Evolutionary conservation across 2,329 filamentous ascomycete species (phyloP).

Genomic region (Metarhizium brunneum): DNA sequence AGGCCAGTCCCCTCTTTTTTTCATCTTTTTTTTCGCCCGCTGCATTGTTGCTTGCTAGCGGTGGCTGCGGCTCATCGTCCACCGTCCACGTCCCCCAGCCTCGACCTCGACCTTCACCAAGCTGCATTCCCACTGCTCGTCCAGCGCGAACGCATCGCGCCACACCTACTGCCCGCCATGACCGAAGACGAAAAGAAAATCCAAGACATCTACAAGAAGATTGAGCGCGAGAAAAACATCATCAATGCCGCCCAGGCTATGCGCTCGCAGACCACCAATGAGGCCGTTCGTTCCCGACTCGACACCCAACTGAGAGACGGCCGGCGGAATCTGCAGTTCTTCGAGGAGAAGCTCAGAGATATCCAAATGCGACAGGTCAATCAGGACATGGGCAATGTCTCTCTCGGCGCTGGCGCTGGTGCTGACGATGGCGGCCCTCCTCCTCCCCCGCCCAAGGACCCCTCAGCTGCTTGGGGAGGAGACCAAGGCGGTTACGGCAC

Average conservation of each 20-base stretch:
- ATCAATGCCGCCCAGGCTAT: constrained; percentile 91
- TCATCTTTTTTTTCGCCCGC: neutral
- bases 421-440: constrained; percentile 36
- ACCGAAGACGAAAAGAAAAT: constrained; percentile 55
- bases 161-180: constrained; percentile 37
- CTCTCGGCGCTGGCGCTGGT: constrained; percentile 35
- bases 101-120: neutral
- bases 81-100: neutral
- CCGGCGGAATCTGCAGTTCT: constrained; percentile 86
- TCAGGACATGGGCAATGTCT: constrained; percentile 59
- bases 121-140: constrained; percentile 13
- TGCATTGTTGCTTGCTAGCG: neutral
- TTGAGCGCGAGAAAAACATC: constrained; percentile 91
- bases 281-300: constrained; percentile 78
- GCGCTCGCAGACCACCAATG: constrained; percentile 93
- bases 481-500: constrained; percentile 52
- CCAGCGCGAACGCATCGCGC: constrained; percentile 30
- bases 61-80: neutral
- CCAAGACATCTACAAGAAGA: constrained; percentile 88
- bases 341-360: constrained; percentile 85
- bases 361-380: constrained; percentile 73
- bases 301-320: constrained; percentile 93
- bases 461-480: constrained; percentile 36
- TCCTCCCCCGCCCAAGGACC: constrained; percentile 67
- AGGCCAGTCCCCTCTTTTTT: neutral